Percentiles rank a stretch among this genome's conserved stretches.
Conservation (phyloP, 208 protist genomes). For the Wallacemonas sp. region DNA sequence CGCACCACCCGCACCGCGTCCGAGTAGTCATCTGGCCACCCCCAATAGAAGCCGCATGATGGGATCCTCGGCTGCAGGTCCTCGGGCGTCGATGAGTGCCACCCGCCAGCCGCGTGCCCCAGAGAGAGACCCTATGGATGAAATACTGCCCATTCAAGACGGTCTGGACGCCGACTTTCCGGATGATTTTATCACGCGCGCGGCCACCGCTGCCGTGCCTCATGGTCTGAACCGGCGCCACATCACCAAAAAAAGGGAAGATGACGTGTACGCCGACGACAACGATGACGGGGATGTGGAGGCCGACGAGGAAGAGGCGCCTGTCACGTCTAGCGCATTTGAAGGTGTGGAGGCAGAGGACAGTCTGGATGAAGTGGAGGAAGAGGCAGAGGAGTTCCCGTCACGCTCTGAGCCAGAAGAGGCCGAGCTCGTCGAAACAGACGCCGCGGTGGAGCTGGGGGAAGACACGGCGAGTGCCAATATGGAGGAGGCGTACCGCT, state of each 20-base stretch:
- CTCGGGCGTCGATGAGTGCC: no score
- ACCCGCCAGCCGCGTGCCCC: no score
- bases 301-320: not conserved
- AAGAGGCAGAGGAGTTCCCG: no score
- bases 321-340: no score
- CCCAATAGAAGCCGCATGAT: no score
- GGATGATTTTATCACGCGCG: not conserved
- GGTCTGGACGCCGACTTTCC: not conserved
- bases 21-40: no score
- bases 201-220: not conserved
- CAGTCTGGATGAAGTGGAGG: not conserved
- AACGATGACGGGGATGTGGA: not conserved
- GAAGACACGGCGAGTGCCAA: constrained; percentile 10
- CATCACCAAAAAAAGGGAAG: no score
- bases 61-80: no score
- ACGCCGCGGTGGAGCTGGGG: constrained; percentile 2
- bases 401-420: not conserved
- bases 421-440: not conserved
- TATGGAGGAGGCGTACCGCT: constrained; percentile 71
- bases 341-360: no score
- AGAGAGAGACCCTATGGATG: not conserved
- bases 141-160: not conserved
- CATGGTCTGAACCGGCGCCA: no score
- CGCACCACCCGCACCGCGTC: no score
- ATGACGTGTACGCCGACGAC: no score